These are phyloP conservation scores for Onygenales sp. DNA, from an alignment of 2,329 filamentous ascomycete genomes.

Conservation along the genomic window DNA sequence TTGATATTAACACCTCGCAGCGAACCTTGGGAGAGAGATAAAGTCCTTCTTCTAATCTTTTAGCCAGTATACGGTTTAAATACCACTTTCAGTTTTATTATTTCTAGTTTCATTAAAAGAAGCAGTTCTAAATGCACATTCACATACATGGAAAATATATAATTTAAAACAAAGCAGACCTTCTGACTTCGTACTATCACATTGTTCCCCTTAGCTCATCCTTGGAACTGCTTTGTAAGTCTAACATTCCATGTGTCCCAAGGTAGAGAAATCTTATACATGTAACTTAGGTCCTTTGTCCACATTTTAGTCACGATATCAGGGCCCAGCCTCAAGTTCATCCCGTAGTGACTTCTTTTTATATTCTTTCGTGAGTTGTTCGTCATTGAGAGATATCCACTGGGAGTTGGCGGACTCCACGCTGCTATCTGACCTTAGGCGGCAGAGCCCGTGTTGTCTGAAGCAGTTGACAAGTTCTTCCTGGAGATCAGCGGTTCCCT, in stretches of 20 bases:
- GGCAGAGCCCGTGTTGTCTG: not conserved
- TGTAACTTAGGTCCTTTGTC: not conserved
- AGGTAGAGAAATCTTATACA: not conserved
- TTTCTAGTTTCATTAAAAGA: too few species aligned
- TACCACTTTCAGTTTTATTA: too few species aligned
- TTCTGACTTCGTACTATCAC: not conserved
- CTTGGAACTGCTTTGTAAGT: not conserved
- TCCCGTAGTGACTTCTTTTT: not conserved
- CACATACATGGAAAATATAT: too few species aligned
- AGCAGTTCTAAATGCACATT: too few species aligned
- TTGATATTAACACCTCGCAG: too few species aligned
- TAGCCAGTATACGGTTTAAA: too few species aligned
- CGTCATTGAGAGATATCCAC: not conserved
- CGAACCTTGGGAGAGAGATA: too few species aligned
- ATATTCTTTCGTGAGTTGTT: not conserved
- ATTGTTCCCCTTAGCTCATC: not conserved
- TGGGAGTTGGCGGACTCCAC: not conserved
- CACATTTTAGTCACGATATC: not conserved
- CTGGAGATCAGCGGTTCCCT: not conserved
- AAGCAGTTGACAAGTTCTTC: not conserved
- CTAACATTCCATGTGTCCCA: not conserved
- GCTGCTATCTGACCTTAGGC: not conserved
- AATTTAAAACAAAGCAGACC: not conserved
- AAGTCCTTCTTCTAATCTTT: too few species aligned
- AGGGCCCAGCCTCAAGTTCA: not conserved